Evolutionary conservation across 2,329 filamentous ascomycete species (phyloP), one percentile per base, ranked within the genome.

Genomic region (Aspergillus jensenii): DNA sequence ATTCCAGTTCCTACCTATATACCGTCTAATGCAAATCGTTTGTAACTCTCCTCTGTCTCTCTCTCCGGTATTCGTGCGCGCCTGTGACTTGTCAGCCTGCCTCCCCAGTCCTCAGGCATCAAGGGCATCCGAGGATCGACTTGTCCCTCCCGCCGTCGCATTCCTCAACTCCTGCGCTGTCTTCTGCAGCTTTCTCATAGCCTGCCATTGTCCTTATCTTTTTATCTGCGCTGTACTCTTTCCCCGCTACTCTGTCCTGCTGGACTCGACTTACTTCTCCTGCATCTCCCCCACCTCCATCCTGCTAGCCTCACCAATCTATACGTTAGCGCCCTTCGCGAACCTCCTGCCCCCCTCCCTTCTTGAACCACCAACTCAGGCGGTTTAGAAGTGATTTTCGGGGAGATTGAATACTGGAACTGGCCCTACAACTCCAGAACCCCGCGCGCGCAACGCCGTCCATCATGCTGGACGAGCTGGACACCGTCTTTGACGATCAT

Each of bases 401-500:
- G 52, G 58, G 56, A 56, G 58, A 62, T 65, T 59, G 60, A 63
- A 64, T 57, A 69, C 67, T 63, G 62, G 55, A 62, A 56, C 50
- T 58, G 64, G 63, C 64, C 61, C 58, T 66, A 58, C 55, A 59
- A 60, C 57, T 65, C 57, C 60, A 65, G 61, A 58, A 62, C 62
- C 60, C 63, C 55, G 58, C 59, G 58, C 65, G 65, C 64, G 61
- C 63, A 44, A 68, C 71, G 67, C 68, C 72, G 65, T 71, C 73
- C 64, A 77, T 72, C 59, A 78, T 81, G 72, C 59, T 75, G 65
- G 73, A 76, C 59, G 76, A 81, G 64, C 70, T 82, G 62, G 80
- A 82, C 61, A 72, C 76, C 61, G 67, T 78, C 57, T 83, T 82
- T 68, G 80, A 84, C 70, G 82, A 84, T 71, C 82, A 86, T 74